A percentile compares a stretch with the other conserved stretches of the same genome.
These are phyloP conservation scores for Phytophthora syringae DNA, from an alignment of 352 stramenopile species.

Conservation along the genomic window DNA sequence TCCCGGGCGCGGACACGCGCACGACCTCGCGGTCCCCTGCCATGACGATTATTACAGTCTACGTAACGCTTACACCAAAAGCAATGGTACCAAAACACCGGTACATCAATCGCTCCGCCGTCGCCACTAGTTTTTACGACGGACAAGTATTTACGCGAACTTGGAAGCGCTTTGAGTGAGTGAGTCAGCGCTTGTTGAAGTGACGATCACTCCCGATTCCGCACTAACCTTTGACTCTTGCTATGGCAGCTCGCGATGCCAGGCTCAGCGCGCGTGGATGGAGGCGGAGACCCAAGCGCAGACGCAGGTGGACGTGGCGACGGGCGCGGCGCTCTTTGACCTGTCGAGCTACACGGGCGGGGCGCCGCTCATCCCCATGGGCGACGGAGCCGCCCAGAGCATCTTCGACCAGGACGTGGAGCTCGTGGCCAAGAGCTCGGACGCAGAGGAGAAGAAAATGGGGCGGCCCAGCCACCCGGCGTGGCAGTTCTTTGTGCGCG, in stretches of 20 bases:
- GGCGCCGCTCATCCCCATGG: slow-evolving; percentile 42
- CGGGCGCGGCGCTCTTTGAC: slow-evolving; percentile 44
- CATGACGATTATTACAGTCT: slow-evolving; percentile 25
- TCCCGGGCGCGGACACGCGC: slow-evolving; percentile 82
- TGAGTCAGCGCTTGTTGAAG: slow-evolving; percentile 20
- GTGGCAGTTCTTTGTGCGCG: slow-evolving; percentile 81
- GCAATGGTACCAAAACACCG: background rate
- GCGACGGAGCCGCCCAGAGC: slow-evolving; percentile 12
- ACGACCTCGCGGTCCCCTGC: slow-evolving; percentile 31
- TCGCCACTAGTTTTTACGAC: slow-evolving; percentile 42
- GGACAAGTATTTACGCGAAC: slow-evolving; percentile 35
- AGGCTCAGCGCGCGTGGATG: slow-evolving; percentile 19
- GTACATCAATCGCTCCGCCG: background rate
- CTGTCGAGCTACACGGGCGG: slow-evolving; percentile 57
- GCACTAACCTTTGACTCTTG: background rate
- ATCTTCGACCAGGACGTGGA: slow-evolving; percentile 31
- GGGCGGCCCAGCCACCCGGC: slow-evolving; percentile 73
- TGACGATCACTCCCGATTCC: slow-evolving; percentile 25
- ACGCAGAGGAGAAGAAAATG: slow-evolving; percentile 71
- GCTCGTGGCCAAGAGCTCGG: slow-evolving; percentile 26
- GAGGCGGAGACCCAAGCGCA: slow-evolving; percentile 14
- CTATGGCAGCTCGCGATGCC: slow-evolving; percentile 8
- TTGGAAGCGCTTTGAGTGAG: too few species aligned
- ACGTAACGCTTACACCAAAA: too few species aligned
- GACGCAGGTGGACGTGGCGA: slow-evolving; percentile 28